Conservation (phyloP, 2,329 filamentous ascomycete species). For the Ceratocystis alfenasii region DNA sequence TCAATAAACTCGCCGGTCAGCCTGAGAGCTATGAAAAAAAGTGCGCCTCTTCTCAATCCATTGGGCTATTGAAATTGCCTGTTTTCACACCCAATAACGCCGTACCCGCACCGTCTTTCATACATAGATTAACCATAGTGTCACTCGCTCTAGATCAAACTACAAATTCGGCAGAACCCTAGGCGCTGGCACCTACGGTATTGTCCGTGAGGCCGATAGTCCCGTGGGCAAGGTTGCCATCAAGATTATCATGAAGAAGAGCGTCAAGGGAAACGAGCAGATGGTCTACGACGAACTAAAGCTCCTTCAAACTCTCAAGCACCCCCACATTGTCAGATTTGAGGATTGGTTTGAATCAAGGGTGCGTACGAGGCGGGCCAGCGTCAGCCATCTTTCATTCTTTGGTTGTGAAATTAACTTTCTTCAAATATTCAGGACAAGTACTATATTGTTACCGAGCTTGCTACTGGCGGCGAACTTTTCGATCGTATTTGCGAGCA, state of each 20-base stretch:
- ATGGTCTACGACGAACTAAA: constrained; percentile 98
- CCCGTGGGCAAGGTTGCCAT: constrained; percentile 73
- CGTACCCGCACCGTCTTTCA: not conserved
- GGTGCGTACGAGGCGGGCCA: constrained; percentile 49
- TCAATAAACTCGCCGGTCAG: constrained; percentile 92
- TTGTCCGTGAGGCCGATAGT: constrained; percentile 87
- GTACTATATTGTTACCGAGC: constrained; percentile 96
- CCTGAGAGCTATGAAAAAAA: constrained; percentile 99
- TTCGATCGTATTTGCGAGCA: constrained; percentile 98
- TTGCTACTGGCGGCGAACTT: constrained; percentile 88
- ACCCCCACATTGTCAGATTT: constrained; percentile 93
- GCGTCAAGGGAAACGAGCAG: constrained; percentile 92
- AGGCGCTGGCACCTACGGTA: constrained; percentile 94
- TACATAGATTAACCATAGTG: constrained; percentile 25
- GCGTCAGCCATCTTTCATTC: not conserved
- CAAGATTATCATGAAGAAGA: constrained; percentile 99
- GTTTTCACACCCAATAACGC: not conserved
- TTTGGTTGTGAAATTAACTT: not conserved
- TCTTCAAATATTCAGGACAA: constrained; percentile 57
- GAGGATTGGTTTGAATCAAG: constrained; percentile 98
- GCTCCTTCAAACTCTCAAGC: constrained; percentile 80
- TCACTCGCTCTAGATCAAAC: constrained; percentile 47
- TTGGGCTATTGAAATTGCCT: not conserved
- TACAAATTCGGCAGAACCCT: constrained; percentile 90
- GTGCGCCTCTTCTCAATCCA: constrained; percentile 37